Base-by-base conservation (phyloP, 1,284 basidiomycete species). In the Malassezia vespertilionis region DNA sequence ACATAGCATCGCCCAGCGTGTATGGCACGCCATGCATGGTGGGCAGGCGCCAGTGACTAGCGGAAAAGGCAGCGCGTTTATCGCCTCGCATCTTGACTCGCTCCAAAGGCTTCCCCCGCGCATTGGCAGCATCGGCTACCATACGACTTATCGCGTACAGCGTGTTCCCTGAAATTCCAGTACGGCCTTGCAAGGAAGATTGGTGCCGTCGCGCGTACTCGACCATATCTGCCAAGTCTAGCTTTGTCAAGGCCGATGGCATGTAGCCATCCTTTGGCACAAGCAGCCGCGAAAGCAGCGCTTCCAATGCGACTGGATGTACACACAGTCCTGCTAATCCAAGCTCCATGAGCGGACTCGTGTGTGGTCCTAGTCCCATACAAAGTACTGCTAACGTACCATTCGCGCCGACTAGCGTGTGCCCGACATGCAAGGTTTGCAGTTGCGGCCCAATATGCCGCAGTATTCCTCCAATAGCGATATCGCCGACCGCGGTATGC, bases 201-300 rank as follows among this genome's bases (percentile, higher is more conserved):
- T 38, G 42, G 12, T 51, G 36, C 27, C 48, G 48, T 14, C 48
- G 42, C 8, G 42, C 18, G 18, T 35, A 51, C 37, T 51, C 48
- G 22, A 51, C 43, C 17, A 45, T 17, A 28, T 51, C 42, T n/a
- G 44, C 48, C 10, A 51, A 28, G 15, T 17, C 12, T 11, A 51
- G 23, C 5, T 42, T 45, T 12, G 20, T 21, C 21, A 51, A 33
- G 12, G 26, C 24, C 11, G 31, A 27, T 17, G 23, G 28, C 10
- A 9, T 8, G 24, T 34, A 27, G 20, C 39, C 38, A 2, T 18
- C 27, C n/a, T 9, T 9, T 8, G 37, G 28, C 2, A 50, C 41
- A 22, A 35, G 23, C 5, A 6, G 20, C 17, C 14, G 24, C n/a
- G n/a, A n/a, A 6, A 44, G 27, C 11, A 51, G 42, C 1, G 14